Evolutionary conservation across 352 stramenopile genomes (phyloP).

Genomic region (Pythium aphanidermatum): DNA sequence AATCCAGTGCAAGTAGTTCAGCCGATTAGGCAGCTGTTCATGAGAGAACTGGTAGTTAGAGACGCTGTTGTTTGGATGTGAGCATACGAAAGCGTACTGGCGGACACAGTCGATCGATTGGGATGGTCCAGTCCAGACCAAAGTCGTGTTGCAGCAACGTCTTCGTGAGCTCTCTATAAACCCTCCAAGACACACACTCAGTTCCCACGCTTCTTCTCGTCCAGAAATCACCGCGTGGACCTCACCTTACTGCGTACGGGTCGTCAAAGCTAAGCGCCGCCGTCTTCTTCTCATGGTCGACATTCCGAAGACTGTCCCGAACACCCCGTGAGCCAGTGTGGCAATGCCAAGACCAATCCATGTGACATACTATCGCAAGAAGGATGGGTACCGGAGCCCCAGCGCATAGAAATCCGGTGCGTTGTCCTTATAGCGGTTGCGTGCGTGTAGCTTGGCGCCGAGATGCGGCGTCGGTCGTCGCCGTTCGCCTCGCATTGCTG

Average conservation of each 20-base stretch:
- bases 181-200: conserved; percentile 28
- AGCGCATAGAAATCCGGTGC: conserved; percentile 78
- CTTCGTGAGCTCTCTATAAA: conserved; percentile 82
- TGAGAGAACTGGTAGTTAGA: not conserved
- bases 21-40: conserved; percentile 68
- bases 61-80: no score
- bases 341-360: not conserved
- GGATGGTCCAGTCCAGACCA: conserved; percentile 85
- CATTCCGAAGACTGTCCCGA: conserved; percentile 42
- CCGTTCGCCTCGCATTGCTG: conserved; percentile 26
- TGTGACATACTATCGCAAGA: conserved; percentile 54
- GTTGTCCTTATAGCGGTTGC: conserved; percentile 68
- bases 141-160: conserved; percentile 92
- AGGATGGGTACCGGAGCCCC: conserved; percentile 44
- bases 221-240: no score
- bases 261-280: conserved; percentile 69
- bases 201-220: no score
- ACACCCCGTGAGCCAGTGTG: not conserved
- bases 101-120: conserved; percentile 90
- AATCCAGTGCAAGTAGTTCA: conserved; percentile 97
- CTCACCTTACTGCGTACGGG: conserved; percentile 63
- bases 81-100: no score
- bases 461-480: conserved; percentile 55
- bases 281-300: conserved; percentile 48
- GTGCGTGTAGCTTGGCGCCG: conserved; percentile 50